Evolutionary conservation across 2,329 filamentous ascomycete genomes (phyloP), one percentile per base, ranked within the genome.

Genomic region (Conoideocrella luteorostrata): DNA sequence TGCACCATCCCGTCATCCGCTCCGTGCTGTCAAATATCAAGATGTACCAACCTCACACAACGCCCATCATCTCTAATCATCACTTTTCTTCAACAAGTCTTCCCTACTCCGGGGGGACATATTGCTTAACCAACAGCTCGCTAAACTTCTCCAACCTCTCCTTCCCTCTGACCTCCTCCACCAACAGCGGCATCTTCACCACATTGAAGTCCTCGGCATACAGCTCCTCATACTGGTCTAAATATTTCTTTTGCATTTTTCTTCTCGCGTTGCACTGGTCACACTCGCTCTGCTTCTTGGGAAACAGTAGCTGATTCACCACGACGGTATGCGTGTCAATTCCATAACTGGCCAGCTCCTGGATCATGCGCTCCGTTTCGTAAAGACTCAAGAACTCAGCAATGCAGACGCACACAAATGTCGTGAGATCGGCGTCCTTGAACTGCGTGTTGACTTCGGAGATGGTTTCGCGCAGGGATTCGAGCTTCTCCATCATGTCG

Each of bases 231-330:
- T 97, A 97, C 74, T 98, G 91, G 62, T 97, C 90, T 34, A 98
- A 76, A 63, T 98, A 98, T 72, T 98, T 98, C 75, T 89, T 93
- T 75, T 98, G 93, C 93, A 98, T 98, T 74, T 94, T 94, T 59
- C 90, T 76, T 52, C 93, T 75, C 36, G 93, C 86, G 61, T 89
- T 95, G 69, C 93, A 98, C 72, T 98, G 93, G 50, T 96, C 89
- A 67, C 93, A 98, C 28, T 80, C 77, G 61, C 85, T 94, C 42
- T 82, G 84, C 52, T 83, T 77, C 66, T 86, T 87, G 15, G 93
- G 93, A 71, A 95, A 98, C 45, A 98, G 73, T 53, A 98, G 76
- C 74, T 98, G 93, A 68, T 98, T 98, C 58, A 98, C 93, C 36
- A 98, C 93, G 63, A 98, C 97, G 61, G 85, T 82, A 70, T 97